phyloP scores from a whole-genome alignment of 2,329 filamentous ascomycete genomes.

The Chalara sp. region DNA sequence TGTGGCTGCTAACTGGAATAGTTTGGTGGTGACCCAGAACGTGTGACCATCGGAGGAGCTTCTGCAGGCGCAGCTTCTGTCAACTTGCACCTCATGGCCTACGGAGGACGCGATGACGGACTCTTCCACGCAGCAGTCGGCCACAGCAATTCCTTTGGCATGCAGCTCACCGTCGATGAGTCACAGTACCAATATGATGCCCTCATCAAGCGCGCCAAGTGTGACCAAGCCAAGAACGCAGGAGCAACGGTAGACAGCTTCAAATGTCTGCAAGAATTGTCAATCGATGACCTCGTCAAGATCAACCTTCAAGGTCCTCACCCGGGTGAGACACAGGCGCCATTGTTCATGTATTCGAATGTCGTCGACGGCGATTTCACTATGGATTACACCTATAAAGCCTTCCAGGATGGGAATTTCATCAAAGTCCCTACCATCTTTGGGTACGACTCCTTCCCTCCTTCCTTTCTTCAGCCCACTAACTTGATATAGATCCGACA shows the following conservation, averaged over 20 bases:
- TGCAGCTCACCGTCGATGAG: constrained; percentile 38
- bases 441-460: constrained; percentile 17
- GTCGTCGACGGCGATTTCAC: constrained; percentile 48
- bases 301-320: constrained; percentile 35
- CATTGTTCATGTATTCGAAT: constrained; percentile 47
- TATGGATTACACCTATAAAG: constrained; percentile 40
- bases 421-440: constrained; percentile 47
- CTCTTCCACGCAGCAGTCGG: constrained; percentile 46
- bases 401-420: constrained; percentile 42
- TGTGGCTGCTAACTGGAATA: constrained; percentile 19
- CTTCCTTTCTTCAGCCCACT: neutral
- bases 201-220: constrained; percentile 37
- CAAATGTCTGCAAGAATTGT: constrained; percentile 38
- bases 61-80: constrained; percentile 63
- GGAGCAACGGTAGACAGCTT: constrained; percentile 29
- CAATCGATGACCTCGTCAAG: constrained; percentile 34
- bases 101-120: constrained; percentile 39
- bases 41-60: constrained; percentile 62
- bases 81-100: constrained; percentile 54
- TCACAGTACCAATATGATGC: constrained; percentile 47
- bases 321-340: constrained; percentile 27
- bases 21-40: constrained; percentile 64
- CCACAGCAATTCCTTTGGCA: constrained; percentile 45
- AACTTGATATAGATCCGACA: constrained; percentile 38
- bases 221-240: constrained; percentile 22